Percentiles rank a stretch among this genome's conserved stretches.
Evolutionary conservation across 176 grass and related monocot species (phyloP).

Genomic region (Carex myosuroides): DNA sequence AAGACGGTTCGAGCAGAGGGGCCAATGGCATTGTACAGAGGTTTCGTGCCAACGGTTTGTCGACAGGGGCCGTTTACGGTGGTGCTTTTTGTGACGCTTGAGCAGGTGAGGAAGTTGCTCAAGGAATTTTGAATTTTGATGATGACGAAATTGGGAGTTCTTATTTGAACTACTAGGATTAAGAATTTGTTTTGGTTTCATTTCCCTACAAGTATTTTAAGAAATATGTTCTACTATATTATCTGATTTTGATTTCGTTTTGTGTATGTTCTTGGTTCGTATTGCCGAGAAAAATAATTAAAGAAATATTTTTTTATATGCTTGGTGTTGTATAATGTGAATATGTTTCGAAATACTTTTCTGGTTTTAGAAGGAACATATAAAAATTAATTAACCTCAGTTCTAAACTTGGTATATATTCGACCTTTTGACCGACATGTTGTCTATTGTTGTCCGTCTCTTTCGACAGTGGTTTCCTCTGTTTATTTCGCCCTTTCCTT

Average conservation of each 20-base stretch:
- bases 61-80: slow-evolving; percentile 47
- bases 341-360: background rate
- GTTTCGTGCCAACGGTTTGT: slow-evolving; percentile 43
- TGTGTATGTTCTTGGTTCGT: background rate
- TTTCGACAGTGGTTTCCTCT: too few relatives aligned
- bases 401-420: too few relatives aligned
- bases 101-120: slow-evolving; percentile 49
- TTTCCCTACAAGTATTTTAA: too few relatives aligned
- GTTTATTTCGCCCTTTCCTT: too few relatives aligned
- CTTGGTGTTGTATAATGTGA: background rate
- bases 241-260: background rate
- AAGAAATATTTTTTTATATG: background rate
- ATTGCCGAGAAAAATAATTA: background rate
- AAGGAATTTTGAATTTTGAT: slow-evolving; percentile 30
- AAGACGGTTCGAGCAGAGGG: slow-evolving; percentile 67
- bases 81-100: slow-evolving; percentile 49
- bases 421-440: too few relatives aligned
- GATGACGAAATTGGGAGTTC: slow-evolving; percentile 17
- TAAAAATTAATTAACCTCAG: background rate
- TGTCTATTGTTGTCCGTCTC: too few relatives aligned
- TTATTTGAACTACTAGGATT: background rate
- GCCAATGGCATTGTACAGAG: slow-evolving; percentile 71
- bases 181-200: too few relatives aligned
- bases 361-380: background rate
- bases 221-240: background rate